Base-by-base conservation (phyloP, 768 basidiomycete genomes). In the Russula abietina region DNA sequence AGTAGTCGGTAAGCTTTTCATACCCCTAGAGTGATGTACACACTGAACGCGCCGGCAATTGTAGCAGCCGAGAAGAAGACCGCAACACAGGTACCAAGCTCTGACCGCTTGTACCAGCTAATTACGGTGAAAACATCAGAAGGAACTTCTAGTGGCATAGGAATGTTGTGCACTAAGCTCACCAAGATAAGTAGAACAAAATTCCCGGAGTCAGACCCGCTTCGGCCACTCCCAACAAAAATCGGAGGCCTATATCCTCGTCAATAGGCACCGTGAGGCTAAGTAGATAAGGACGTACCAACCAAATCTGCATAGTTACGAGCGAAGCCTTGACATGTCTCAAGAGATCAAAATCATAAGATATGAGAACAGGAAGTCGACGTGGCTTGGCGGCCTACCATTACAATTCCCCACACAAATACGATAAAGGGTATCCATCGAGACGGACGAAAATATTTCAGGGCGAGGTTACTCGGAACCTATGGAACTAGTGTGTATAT, bases 31-130 rank as follows among this genome's bases (percentile, higher is more conserved):
- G 22, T 54, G 14, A 22, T 38, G 36, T 38, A 54, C 52, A n/a
- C 36, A 54, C 52, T 54, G 30, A 54, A 54, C 14, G 52, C 52
- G 36, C 52, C 52, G 12, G 52, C 52, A 24, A 24, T 24, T 38
- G 52, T 54, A 22, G 52, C 52, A 26, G 36, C n/a, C 7, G 52
- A 54, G 33, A 3, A 54, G 36, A 54, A 24, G 16, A 54, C 22
- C 38, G 52, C 52, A 22, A 54, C 16, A 19, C 52, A 36, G 7
- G 22, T 8, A 24, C 52, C 52, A 36, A 54, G 52, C 22, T 54
- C 52, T 22, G 52, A 54, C 10, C 36, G 52, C 36, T 54, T 54
- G n/a, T 54, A 54, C 52, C 52, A 54, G 52, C 52, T 54, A 36
- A 17, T 22, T 24, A 12, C 0, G 14, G 36, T 8, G 22, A 17